Evolutionary conservation across 1,139 yeast genomes (phyloP), one percentile per base, ranked within the genome.

Genomic region (Suhomyces yuchorum): DNA sequence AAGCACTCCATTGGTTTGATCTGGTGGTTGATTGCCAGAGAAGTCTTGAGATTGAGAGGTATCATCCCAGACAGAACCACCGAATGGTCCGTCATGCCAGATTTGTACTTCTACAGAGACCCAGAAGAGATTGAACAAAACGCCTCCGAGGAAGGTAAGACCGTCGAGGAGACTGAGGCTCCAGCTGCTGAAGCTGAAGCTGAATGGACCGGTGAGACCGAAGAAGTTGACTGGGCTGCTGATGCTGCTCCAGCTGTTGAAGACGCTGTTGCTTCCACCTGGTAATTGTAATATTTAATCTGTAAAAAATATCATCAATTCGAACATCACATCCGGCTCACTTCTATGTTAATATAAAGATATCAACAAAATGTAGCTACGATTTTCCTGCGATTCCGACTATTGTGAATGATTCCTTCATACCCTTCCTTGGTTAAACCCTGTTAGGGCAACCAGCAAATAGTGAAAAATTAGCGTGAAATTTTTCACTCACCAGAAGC

Each of bases 81-180:
- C 77, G 88, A 87, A 76, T 93, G 99, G 99, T 81, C 96, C 66
- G 95, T 93, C 75, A 95, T 93, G 99, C 98, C 98, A 80, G 99
- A 93, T 83, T 86, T 92, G 80, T 93, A 92, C 91, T 93, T 93
- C 92, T 93, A 93, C 98, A 93, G 99, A 87, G 97, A 93, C 82
- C 99, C 99, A 73, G 99, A 93, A 83, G 99, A 93, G 81, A 87
- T 87, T 78, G 97, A 90, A 81, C 90, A 85, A 74, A 80, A 84
- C 71, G 78, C 84, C 63, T 83, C 82, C 67, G 92, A 85, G 67
- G 82, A 79, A 63, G 73, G 78, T 64, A 81, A 80, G 66, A 73
- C 77, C 58, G 62, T 63, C 56, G 77, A 72, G 61, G 79, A 70
- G 60, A 74, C 76, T 61, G 81, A 73, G 66, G 81, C 78, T 63